Evolutionary conservation across 305 asterid species (phyloP), one percentile per base, ranked within the genome.

Genomic region (Fraxinus angustifolia): DNA sequence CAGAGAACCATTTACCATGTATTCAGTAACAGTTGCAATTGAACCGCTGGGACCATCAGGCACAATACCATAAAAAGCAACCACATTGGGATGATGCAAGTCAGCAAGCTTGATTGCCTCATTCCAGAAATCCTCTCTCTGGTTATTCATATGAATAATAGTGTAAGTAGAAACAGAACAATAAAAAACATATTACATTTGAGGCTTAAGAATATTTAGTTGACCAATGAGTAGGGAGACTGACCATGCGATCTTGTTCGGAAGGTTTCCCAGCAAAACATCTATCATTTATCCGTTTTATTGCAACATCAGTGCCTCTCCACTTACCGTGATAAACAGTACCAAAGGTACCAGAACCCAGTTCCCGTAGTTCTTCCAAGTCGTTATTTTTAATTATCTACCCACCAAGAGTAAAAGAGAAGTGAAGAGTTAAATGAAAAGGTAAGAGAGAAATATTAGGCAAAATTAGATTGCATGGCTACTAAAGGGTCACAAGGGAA

Each of bases 301-400:
- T 93, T 72, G 99, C 99, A 45, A 96, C 98, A 81, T 96, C 99
- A 0, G 98, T 91, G 56, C 99, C 99, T 85, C 98, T 94, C 99
- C 98, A 96, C 89, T 94, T 96, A 65, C 99, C 99, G 87, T 96
- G 98, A 90, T 93, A 96, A 85, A 96, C 99, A 8, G 99, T 96
- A 75, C 99, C 99, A 85, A 94, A 96, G 38, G 99, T 96, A 79
- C 99, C 99, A 36, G 99, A 96, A 79, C 99, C 99, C 86, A 96
- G 82, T 85, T 96, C 99, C 74, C 89, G 89, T 53, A 94, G 87
- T 90, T 96, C 99, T 88, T 96, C 99, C 90, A 96, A 91, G 85
- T 96, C 98, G 62, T 79, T 86, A 83, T 96, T 93, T 79, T 89
- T 91, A 71, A 96, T 96, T 17, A 94, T 90, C 99, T 96, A 86